Base-by-base conservation (phyloP, 139 green algal genomes). In the Monoraphidium neglectum region DNA sequence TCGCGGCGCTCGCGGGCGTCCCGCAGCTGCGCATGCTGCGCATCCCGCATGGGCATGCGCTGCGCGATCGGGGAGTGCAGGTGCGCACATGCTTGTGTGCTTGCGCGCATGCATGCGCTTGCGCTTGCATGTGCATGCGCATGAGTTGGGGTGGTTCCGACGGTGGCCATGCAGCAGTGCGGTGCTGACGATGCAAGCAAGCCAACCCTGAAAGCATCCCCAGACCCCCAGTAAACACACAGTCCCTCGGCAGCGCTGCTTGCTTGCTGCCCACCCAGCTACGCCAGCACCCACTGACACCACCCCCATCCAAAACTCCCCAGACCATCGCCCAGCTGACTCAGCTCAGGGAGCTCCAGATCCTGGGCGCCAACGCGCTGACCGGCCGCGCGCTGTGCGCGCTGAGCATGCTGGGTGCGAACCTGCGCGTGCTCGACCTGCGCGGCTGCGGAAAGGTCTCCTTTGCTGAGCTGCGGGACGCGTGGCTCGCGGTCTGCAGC, bases 401-500 rank as follows among this genome's bases (percentile, higher is more conserved):
- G 63, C 73, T 79, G 23, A 73, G 63, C 32, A 54, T 67, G 21
- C 37, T 79, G 32, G 16, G 35, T 28, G 43, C 43, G 8, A 36
- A 73, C 35, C 51, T 79, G 24, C 47, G 63, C n/a, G 24, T 15
- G 1, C 63, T 79, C 0, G 73, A 79, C 47, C 73, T 79, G 36
- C 71, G 72, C 46, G 28, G 72, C 73, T 79, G 73, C 36, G 62
- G 62, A 26, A 72, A 72, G 36, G 32, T 79, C 62, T 73, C 61
- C n/a, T 79, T 62, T 62, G 53, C 23, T 13, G 73, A 79, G 63
- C 73, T 79, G 53, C 63, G 72, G 33, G 26, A 79, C 4, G 73
- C 73, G 1, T 79, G 73, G 73, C 40, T 26, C 28, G 37, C 53
- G 10, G 62, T 64, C 10, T 79, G 73, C 63, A 32, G 37, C 6